Base-by-base conservation (phyloP, 768 basidiomycete species). In the Leccinum obscurum region DNA sequence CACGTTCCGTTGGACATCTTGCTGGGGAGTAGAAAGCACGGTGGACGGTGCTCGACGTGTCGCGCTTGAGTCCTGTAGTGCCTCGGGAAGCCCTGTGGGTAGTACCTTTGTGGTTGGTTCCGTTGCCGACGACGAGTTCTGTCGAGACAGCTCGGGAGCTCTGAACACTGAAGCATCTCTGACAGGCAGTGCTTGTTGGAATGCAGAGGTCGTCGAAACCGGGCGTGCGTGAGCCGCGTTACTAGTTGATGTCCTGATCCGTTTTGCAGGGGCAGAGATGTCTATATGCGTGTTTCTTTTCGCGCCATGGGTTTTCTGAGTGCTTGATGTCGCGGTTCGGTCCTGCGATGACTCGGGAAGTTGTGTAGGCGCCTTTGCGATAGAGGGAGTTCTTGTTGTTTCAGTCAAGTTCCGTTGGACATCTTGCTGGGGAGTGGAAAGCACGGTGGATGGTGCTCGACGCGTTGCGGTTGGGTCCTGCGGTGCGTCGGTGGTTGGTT, bases 211-310 rank as follows among this genome's bases (percentile, higher is more conserved):
- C 26, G 55, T 54, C 8, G 49, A 35, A 34, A n/a, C 32, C 1
- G 49, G 52, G 24, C n/a, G 30, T 17, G 49, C 56, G 14, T 52
- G 49, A 15, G n/a, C 20, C 53, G 51, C 48, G 46, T 32, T 17
- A 24, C 32, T 37, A 15, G 26, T 15, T 8, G 11, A n/a, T 15
- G 57, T 37, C 57, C 39, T 66, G 11, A 22, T 53, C 41, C 64
- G 65, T 57, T 72, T 71, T 8, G 44, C 44, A 10, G 61, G 39
- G 8, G n/a, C 51, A 30, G 65, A 52, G 30, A 26, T 32, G 39
- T 52, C 54, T 72, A 48, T 70, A 66, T 66, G 68, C 68, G 62
- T 63, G 1, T 53, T 53, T 28, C 61, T 63, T 62, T 70, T 72
- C 54, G 61, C 34, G 35, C 52, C 17, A 1, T 52, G 35, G 13